phyloP scores from a whole-genome alignment of 805 yeast species.

The Candida palmyrensis region DNA sequence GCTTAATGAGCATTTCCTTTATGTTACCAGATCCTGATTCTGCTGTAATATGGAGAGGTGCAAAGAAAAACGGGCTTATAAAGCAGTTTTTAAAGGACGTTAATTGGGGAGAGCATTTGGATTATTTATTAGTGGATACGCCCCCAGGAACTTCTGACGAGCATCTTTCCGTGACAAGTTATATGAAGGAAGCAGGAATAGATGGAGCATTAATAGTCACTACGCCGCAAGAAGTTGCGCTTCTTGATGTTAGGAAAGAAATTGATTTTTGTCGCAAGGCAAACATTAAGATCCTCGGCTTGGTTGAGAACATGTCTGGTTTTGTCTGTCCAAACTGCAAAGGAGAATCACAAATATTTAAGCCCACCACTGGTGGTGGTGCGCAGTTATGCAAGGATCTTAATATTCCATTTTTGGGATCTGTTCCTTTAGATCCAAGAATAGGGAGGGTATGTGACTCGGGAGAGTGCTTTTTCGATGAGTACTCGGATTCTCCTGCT shows the following conservation, averaged over 20 bases:
- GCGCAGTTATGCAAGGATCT: constrained; percentile 74
- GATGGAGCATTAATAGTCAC: constrained; percentile 96
- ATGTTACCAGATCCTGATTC: constrained; percentile 92
- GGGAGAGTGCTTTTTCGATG: constrained; percentile 81
- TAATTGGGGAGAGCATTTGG: constrained; percentile 81
- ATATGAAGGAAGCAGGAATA: constrained; percentile 82
- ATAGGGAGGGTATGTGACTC: constrained; percentile 84
- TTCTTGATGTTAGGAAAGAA: constrained; percentile 92
- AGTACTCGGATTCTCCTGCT: constrained; percentile 90
- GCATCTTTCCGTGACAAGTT: constrained; percentile 84
- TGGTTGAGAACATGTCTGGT: constrained; percentile 98
- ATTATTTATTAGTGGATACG: constrained; percentile 87
- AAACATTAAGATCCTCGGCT: constrained; percentile 74
- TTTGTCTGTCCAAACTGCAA: constrained; percentile 95
- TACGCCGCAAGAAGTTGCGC: constrained; percentile 96
- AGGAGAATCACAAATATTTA: constrained; percentile 84
- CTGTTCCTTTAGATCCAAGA: constrained; percentile 94
- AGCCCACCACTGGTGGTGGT: constrained; percentile 98
- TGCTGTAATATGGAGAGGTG: constrained; percentile 96
- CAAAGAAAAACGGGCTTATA: constrained; percentile 89
- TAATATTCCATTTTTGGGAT: constrained; percentile 74
- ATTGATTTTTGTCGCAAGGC: constrained; percentile 94
- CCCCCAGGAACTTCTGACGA: constrained; percentile 99
- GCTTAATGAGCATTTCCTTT: constrained; percentile 91
- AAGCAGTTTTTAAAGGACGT: constrained; percentile 93